A percentile compares a stretch with the other conserved stretches of the same genome.
These are phyloP conservation scores for Entelexis paramagnoliae DNA, from an alignment of 1,139 yeast genomes.

Conservation along the genomic window DNA sequence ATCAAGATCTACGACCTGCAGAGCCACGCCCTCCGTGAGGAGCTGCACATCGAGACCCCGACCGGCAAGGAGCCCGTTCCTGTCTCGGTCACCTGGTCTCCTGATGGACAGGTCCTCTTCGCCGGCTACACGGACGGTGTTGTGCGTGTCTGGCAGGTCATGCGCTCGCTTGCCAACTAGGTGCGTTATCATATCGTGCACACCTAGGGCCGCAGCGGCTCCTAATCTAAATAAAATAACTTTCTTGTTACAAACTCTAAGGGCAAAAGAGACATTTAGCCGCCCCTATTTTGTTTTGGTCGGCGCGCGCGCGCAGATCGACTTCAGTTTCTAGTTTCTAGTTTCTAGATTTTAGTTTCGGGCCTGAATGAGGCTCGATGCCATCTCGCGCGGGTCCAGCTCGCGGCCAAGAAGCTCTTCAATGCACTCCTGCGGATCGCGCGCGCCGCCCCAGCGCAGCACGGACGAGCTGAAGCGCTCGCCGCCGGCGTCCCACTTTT, in stretches of 20 bases:
- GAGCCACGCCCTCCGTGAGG: conserved; percentile 92
- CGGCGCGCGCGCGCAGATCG: no score
- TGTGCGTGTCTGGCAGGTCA: conserved; percentile 99
- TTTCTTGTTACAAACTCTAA: conserved; percentile 39
- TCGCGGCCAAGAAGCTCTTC: conserved; percentile 18
- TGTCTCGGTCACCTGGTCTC: conserved; percentile 98
- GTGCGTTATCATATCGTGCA: neutral
- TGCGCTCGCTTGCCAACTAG: conserved; percentile 34
- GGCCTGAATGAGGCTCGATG: conserved; percentile 12
- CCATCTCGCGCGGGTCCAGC: conserved; percentile 19
- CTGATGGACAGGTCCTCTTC: conserved; percentile 98
- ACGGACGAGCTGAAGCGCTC: conserved; percentile 59
- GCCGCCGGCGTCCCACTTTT: conserved; percentile 65
- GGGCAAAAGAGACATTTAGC: no score
- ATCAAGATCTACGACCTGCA: conserved; percentile 98
- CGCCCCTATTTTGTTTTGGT: neutral
- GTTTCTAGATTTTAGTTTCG: no score
- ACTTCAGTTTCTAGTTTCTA: no score
- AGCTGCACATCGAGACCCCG: conserved; percentile 90
- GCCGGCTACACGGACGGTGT: conserved; percentile 99
- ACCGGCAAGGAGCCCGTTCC: conserved; percentile 98
- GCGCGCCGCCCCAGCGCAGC: conserved; percentile 87
- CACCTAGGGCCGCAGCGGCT: neutral
- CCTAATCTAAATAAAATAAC: conserved; percentile 27
- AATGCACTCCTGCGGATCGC: conserved; percentile 44